Evolutionary conservation across 495 filamentous ascomycete genomes (phyloP).

Genomic region (Aspergillus conjunctus): DNA sequence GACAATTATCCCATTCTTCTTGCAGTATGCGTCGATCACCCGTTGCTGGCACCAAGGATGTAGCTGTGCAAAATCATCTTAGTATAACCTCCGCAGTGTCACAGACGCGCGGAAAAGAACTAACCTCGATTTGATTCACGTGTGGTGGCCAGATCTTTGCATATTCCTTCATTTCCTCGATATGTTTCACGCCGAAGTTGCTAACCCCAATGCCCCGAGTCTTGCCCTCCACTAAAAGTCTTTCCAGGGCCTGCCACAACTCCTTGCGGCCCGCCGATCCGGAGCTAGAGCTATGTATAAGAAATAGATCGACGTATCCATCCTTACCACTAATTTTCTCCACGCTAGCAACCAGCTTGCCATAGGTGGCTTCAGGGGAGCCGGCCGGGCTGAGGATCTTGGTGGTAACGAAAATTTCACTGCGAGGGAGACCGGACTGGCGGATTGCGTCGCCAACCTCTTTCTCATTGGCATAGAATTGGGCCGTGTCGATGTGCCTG

Average conservation of each 20-base stretch:
- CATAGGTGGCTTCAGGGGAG: slow-evolving; percentile 60
- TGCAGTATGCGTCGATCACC: slow-evolving; percentile 61
- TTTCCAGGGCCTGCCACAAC: slow-evolving; percentile 69
- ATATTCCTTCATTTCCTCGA: slow-evolving; percentile 63
- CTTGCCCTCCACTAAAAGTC: slow-evolving; percentile 56
- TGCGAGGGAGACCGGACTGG: slow-evolving; percentile 53
- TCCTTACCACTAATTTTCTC: slow-evolving; percentile 59
- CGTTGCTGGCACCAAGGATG: slow-evolving; percentile 71
- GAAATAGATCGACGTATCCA: slow-evolving; percentile 70
- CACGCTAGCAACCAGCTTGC: slow-evolving; percentile 61
- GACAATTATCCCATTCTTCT: slow-evolving; percentile 59
- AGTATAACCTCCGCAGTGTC: slow-evolving; percentile 4
- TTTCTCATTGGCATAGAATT: slow-evolving; percentile 68
- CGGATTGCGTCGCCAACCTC: slow-evolving; percentile 66
- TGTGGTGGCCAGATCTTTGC: slow-evolving; percentile 65
- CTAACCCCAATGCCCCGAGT: slow-evolving; percentile 68
- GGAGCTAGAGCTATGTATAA: slow-evolving; percentile 64
- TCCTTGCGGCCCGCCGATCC: slow-evolving; percentile 56
- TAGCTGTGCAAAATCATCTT: slow-evolving; percentile 44
- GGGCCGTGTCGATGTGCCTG: slow-evolving; percentile 73
- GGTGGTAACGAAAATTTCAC: slow-evolving; percentile 65
- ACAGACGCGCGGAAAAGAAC: slow-evolving; percentile 15
- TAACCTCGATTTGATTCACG: slow-evolving; percentile 71
- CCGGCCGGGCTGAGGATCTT: slow-evolving; percentile 62
- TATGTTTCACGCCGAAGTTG: slow-evolving; percentile 65